Evolutionary conservation across 768 basidiomycete genomes (phyloP), one percentile per base, ranked within the genome.

Genomic region (Russula sp.): DNA sequence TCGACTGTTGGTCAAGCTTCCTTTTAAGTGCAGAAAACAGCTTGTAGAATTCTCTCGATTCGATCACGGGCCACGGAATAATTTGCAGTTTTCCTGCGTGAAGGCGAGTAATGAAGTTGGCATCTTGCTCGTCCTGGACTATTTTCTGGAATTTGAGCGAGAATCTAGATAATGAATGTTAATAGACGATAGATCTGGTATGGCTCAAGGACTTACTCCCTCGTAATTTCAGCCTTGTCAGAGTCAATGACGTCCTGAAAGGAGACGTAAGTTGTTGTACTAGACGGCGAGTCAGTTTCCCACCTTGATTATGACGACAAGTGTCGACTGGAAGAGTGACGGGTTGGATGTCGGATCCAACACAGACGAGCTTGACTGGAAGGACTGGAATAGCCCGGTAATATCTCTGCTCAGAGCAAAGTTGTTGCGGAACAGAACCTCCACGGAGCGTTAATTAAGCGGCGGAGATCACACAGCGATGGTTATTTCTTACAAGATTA

Each of bases 261-360:
- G 20, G n/a, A 22, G 51, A 11, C 14, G 26, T 32, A 24, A 42
- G 34, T 40, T 1, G 5, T 18, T 26, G 2, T 1, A 7, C 28
- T 26, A 5, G 22, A 14, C 16, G 22, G 14, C 6, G 5, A 14
- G 8, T 22, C 8, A 10, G 16, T 18, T 14, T 26, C 64, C 30
- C n/a, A 81, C 84, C 78, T 87, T 87, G 72, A 87, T 86, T 49
- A 87, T 85, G 64, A 87, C 84, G 10, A 79, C 80, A n/a, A 87
- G 72, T 0, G 79, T 83, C 0, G 84, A 86, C 66, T 80, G 81
- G 73, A 87, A 87, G 9, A 87, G 72, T 6, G 77, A 78, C 0
- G 84, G 85, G 70, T 87, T 87, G 0, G 81, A 76, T 24, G 78
- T 76, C 8, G 85, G 86, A 69, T 87, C 83, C 8, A 87, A 72